Evolutionary conservation across 768 basidiomycete genomes (phyloP).

Genomic region (Termitomyces eurrhizus): DNA sequence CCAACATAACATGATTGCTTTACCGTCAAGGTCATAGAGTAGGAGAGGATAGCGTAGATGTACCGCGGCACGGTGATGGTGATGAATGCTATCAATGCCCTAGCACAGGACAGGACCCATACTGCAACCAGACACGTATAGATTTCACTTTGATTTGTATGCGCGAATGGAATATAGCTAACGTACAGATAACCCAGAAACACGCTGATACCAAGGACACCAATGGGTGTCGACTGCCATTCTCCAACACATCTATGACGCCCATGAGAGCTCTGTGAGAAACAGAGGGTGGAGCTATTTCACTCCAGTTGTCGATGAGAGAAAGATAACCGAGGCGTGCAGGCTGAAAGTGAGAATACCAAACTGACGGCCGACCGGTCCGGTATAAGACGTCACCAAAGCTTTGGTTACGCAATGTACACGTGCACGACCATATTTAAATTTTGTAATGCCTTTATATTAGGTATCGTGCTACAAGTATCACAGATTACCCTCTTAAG

Average conservation of each 20-base stretch:
- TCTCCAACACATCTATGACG: conserved; percentile 28
- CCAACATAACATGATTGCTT: background rate
- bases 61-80: conserved; percentile 81
- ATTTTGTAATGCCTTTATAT: background rate
- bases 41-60: conserved; percentile 76
- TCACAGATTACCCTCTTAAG: background rate
- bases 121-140: conserved; percentile 37
- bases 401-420: no score
- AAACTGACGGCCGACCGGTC: background rate
- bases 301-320: conserved; percentile 10
- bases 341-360: background rate
- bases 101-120: conserved; percentile 79
- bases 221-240: conserved; percentile 58
- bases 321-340: conserved; percentile 9
- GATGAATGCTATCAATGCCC: conserved; percentile 67
- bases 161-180: conserved; percentile 2
- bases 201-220: conserved; percentile 75
- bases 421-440: background rate
- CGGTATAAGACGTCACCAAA: background rate
- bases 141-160: conserved; percentile 8
- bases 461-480: background rate
- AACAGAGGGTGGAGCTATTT: conserved; percentile 1
- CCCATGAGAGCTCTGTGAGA: conserved; percentile 27
- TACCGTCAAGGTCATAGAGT: conserved; percentile 87
- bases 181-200: conserved; percentile 82